Evolutionary conservation across 345 rosid genomes (phyloP).

Genomic region (Eucalyptus lansdowneana): DNA sequence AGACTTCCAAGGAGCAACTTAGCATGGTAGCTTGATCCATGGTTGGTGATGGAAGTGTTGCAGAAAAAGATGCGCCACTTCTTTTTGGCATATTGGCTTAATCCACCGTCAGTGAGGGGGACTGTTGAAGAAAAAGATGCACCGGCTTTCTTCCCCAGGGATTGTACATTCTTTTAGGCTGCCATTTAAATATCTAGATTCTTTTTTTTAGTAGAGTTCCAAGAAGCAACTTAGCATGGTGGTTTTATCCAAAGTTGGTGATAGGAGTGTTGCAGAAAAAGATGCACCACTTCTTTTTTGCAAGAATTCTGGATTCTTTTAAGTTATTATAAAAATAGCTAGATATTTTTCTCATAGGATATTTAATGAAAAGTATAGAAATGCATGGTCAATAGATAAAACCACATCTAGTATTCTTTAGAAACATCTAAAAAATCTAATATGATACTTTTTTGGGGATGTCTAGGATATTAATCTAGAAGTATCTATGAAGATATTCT

Average conservation of each 20-base stretch:
- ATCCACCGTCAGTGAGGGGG: neutral
- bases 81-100: neutral
- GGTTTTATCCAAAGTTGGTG: neutral
- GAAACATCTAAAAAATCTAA: neutral
- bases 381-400: neutral
- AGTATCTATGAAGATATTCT: neutral
- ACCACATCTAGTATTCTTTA: fast-evolving
- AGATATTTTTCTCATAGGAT: neutral
- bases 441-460: neutral
- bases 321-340: neutral
- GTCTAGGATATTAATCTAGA: neutral
- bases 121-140: neutral
- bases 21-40: neutral
- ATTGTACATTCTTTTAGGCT: no score
- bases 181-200: neutral
- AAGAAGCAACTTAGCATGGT: neutral
- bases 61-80: neutral
- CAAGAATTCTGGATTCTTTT: neutral
- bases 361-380: neutral
- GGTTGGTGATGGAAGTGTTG: neutral
- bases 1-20: neutral
- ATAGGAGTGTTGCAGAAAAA: neutral
- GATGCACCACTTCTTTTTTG: neutral
- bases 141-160: neutral
- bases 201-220: neutral